phyloP scores from a whole-genome alignment of 495 filamentous ascomycete genomes.

The Lophium mytilinum region DNA sequence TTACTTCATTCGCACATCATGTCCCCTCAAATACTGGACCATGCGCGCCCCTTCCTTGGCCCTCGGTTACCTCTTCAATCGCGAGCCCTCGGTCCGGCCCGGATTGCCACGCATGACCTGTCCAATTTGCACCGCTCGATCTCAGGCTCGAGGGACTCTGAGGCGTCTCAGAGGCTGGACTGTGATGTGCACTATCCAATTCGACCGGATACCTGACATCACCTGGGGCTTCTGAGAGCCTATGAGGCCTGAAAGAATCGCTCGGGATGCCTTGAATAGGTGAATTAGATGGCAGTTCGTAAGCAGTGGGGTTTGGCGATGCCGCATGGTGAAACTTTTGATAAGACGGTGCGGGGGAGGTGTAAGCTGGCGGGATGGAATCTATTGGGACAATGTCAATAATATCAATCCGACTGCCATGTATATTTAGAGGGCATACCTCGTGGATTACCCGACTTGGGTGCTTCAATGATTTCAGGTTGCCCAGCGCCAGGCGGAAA shows the following conservation, averaged over 20 bases:
- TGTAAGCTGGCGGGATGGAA: not conserved
- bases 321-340: not conserved
- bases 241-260: not conserved
- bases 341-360: not conserved
- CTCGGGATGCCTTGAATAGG: not conserved
- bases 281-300: not conserved
- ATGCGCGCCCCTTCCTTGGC: not conserved
- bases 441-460: not conserved
- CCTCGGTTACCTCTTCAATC: not conserved
- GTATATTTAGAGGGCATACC: not conserved
- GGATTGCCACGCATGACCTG: not conserved
- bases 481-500: not conserved
- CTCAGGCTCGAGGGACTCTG: not conserved
- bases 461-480: not conserved
- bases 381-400: not conserved
- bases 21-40: not conserved
- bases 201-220: not conserved
- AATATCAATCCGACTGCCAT: not conserved
- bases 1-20: not conserved
- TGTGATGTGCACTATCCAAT: not conserved
- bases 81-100: not conserved
- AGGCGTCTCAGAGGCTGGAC: not conserved
- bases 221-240: not conserved
- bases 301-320: not conserved
- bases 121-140: not conserved